Evolutionary conservation across 108 stramenopile genomes (phyloP), one percentile per base, ranked within the genome.

Genomic region (Fragilariopsis cylindrus): DNA sequence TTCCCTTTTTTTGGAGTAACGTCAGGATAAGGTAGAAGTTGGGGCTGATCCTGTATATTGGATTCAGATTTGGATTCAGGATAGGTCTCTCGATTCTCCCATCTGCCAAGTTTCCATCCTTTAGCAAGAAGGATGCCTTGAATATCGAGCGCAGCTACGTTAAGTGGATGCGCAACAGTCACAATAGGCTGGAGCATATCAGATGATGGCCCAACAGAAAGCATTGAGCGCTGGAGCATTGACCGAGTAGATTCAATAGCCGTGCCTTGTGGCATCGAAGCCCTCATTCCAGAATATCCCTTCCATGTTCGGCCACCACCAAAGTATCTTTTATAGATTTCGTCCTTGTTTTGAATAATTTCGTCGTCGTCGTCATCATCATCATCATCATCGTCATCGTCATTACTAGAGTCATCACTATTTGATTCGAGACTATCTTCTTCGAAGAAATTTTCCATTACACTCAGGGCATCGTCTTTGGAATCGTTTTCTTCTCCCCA

Each of bases 121-220:
- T 77, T 69, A 1, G 90, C 92, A 58, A 93, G 80, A 45, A 83
- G 73, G 5, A 76, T 72, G 21, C 72, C 69, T 75, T 91, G 92
- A 30, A 79, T 73, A 52, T 83, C 81, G 15, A 89, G 48, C 6
- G 85, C 66, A 41, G 83, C 65, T 30, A 43, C 43, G 62, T 85
- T 80, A 63, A 79, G 83, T 8, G 69, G 44, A 40, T 54, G 64
- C 19, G 84, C 75, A 16, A 91, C 58, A 19, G 70, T 64, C n/a
- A 93, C 88, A 48, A 82, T 75, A 30, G 92, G 92, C 54, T 90
- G 74, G 7, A 93, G 75, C 47, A 82, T 76, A 21, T 86, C 85
- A 15, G 88, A 87, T 30, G 89, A 78, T 44, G 88, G 83, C 5
- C 86, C 92, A 16, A 69, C 30, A 8, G 65, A 48, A 6, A 19